Evolutionary conservation across 2,329 filamentous ascomycete genomes (phyloP).

Genomic region (Colletotrichum camelliae): DNA sequence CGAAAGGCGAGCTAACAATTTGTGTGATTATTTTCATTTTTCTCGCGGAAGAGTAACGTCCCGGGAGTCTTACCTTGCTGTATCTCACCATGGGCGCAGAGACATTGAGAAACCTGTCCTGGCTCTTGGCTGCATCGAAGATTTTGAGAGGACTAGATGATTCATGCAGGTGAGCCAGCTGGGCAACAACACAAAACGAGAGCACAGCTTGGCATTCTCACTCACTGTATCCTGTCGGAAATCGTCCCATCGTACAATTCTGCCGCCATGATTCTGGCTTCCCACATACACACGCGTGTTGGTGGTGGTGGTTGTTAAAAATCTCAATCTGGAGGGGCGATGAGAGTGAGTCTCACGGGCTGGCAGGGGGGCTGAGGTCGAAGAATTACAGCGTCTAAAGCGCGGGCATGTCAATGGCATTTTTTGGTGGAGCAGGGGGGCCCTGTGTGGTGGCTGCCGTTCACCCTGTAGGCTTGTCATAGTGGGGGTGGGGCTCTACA

Average conservation of each 20-base stretch:
- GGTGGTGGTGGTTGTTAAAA: not conserved
- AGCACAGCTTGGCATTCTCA: not conserved
- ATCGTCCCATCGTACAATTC: slow-evolving; percentile 14
- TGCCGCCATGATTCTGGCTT: not conserved
- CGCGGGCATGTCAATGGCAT: not conserved
- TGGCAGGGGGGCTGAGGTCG: not conserved
- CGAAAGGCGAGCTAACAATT: slow-evolving; percentile 67
- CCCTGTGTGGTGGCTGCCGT: not conserved
- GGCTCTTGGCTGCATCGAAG: slow-evolving; percentile 58
- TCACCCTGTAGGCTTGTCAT: not conserved
- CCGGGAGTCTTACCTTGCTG: slow-evolving; percentile 51
- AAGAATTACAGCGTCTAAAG: slow-evolving; percentile 2
- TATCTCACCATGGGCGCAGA: slow-evolving; percentile 74
- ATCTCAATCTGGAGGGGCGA: not conserved
- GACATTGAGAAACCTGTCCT: slow-evolving; percentile 61
- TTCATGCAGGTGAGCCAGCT: not conserved
- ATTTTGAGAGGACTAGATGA: slow-evolving; percentile 60
- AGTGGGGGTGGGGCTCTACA: slow-evolving; percentile 13
- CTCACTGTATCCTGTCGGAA: slow-evolving; percentile 18
- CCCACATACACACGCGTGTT: not conserved
- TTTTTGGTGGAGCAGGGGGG: slow-evolving; percentile 12
- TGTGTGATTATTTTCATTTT: not conserved
- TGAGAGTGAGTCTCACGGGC: not conserved
- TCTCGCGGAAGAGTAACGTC: not conserved
- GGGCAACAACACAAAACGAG: not conserved